Percentiles rank a stretch among this genome's conserved stretches.
These are phyloP conservation scores for Scenedesmus sp. DNA, from an alignment of 163 green algal species.

Conservation along the genomic window DNA sequence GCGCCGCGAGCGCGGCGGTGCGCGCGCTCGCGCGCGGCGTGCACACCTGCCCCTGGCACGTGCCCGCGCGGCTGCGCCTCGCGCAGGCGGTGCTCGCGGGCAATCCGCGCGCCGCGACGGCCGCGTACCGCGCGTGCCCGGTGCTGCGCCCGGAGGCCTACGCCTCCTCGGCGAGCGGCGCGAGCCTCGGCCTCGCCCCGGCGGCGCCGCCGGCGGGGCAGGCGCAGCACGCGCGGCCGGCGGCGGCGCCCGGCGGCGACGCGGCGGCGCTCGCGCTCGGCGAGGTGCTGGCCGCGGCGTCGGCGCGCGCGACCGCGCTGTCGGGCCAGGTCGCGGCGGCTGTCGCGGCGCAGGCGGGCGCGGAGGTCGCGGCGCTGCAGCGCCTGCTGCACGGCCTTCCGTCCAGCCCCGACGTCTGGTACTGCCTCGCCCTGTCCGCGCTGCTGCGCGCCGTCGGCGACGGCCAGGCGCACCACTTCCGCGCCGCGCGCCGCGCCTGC, in stretches of 20 bases:
- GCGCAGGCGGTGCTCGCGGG: not conserved
- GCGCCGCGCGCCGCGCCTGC: slow-evolving; percentile 5
- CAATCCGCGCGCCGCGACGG: slow-evolving; percentile 1
- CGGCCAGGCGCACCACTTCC: slow-evolving; percentile 23
- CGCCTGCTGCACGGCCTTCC: slow-evolving; percentile 31
- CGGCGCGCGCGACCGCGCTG: slow-evolving; percentile 8
- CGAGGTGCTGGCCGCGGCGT: slow-evolving; percentile 26
- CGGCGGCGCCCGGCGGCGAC: not conserved
- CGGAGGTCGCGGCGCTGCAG: slow-evolving; percentile 23
- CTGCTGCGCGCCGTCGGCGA: slow-evolving; percentile 37
- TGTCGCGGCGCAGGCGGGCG: slow-evolving; percentile 4
- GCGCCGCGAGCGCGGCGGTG: not conserved
- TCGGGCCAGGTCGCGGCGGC: slow-evolving; percentile 9
- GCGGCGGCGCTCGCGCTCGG: too few species aligned
- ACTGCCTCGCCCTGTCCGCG: slow-evolving; percentile 42
- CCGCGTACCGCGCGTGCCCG: slow-evolving; percentile 19
- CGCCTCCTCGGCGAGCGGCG: not conserved
- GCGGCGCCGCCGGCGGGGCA: slow-evolving; percentile 10
- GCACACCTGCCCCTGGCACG: slow-evolving; percentile 46
- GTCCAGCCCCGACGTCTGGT: slow-evolving; percentile 35
- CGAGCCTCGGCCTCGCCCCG: not conserved
- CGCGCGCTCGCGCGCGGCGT: slow-evolving; percentile 34
- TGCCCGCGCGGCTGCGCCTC: slow-evolving; percentile 19
- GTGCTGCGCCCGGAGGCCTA: not conserved
- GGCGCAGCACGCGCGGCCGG: not conserved